Percentiles rank a stretch among this genome's conserved stretches.
Evolutionary conservation across 495 filamentous ascomycete species (phyloP).

Genomic region (Paragyromitra xinjiangensis): DNA sequence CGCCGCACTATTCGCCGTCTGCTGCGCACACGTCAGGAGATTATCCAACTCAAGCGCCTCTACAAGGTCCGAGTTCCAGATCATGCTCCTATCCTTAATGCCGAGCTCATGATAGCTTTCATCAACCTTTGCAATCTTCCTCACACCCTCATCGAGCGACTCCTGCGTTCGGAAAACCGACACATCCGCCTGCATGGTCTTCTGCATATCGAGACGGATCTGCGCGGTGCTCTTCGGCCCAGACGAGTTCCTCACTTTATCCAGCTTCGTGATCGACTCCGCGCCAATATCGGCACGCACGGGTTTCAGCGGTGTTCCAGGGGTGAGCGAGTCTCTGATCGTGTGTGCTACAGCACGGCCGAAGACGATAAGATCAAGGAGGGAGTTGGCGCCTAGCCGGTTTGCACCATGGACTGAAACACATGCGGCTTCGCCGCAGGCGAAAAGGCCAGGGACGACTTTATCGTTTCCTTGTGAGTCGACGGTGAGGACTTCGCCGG

Average conservation of each 20-base stretch:
- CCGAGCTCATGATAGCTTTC: slow-evolving; percentile 79
- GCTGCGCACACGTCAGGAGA: slow-evolving; percentile 91
- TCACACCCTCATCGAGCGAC: slow-evolving; percentile 83
- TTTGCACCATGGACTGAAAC: slow-evolving; percentile 98
- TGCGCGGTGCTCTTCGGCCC: slow-evolving; percentile 88
- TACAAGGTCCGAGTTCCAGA: slow-evolving; percentile 97
- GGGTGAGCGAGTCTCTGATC: slow-evolving; percentile 87
- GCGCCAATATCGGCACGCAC: slow-evolving; percentile 84
- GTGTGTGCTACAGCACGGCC: slow-evolving; percentile 95
- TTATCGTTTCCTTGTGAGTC: slow-evolving; percentile 85
- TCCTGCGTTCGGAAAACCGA: slow-evolving; percentile 97
- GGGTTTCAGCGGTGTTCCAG: slow-evolving; percentile 77
- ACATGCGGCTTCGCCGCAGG: slow-evolving; percentile 95
- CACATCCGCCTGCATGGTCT: slow-evolving; percentile 96
- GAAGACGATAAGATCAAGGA: slow-evolving; percentile 96
- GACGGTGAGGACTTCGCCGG: slow-evolving; percentile 89
- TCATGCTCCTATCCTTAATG: slow-evolving; percentile 98
- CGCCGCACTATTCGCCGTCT: slow-evolving; percentile 86
- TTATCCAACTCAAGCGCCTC: slow-evolving; percentile 95
- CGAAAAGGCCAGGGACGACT: slow-evolving; percentile 93
- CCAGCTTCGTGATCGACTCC: slow-evolving; percentile 83
- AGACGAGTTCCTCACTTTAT: slow-evolving; percentile 80
- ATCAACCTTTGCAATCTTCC: slow-evolving; percentile 82
- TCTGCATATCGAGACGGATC: slow-evolving; percentile 92
- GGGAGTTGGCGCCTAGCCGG: slow-evolving; percentile 95